Percentiles rank a stretch among this genome's conserved stretches.
These are phyloP conservation scores for Pharnaceum exiguum DNA, from an alignment of 148 eudicot species.

Conservation along the genomic window DNA sequence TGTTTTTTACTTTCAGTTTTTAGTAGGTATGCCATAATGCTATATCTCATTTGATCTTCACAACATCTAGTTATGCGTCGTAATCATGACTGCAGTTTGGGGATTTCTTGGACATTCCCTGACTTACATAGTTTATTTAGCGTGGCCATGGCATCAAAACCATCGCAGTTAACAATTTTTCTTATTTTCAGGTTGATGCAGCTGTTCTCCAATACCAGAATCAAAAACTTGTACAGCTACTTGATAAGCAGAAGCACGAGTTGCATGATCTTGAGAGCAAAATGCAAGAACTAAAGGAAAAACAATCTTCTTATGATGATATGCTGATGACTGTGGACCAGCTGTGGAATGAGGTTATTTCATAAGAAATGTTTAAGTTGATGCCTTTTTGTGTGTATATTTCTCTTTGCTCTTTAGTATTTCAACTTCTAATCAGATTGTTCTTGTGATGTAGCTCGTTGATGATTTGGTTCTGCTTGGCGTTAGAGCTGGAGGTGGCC, in stretches of 20 bases:
- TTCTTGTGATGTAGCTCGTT: conserved; percentile 44
- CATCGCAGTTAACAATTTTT: not conserved
- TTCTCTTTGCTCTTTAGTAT: not conserved
- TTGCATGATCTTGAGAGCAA: conserved; percentile 77
- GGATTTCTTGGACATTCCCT: no score
- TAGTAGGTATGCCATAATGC: no score
- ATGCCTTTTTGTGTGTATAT: not conserved
- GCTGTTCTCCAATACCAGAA: conserved; percentile 88
- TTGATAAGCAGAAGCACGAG: conserved; percentile 80
- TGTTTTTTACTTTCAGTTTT: no score
- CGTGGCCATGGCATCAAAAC: conserved; percentile 3
- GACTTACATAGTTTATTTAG: no score
- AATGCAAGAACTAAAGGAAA: conserved; percentile 62
- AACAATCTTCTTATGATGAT: conserved; percentile 74
- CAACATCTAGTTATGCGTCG: no score
- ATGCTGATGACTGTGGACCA: conserved; percentile 55
- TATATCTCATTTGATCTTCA: no score
- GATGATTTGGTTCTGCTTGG: conserved; percentile 79
- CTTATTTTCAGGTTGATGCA: conserved; percentile 70
- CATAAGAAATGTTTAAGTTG: not conserved
- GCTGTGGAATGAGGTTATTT: conserved; percentile 77
- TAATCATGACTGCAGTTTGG: no score
- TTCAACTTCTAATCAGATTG: conserved; percentile 6
- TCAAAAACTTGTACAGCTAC: conserved; percentile 85
- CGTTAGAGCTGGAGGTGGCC: conserved; percentile 65